A percentile compares a stretch with the other conserved stretches of the same genome.
phyloP scores from a whole-genome alignment of 2,329 filamentous ascomycete species.

The Paraphoma sp. region DNA sequence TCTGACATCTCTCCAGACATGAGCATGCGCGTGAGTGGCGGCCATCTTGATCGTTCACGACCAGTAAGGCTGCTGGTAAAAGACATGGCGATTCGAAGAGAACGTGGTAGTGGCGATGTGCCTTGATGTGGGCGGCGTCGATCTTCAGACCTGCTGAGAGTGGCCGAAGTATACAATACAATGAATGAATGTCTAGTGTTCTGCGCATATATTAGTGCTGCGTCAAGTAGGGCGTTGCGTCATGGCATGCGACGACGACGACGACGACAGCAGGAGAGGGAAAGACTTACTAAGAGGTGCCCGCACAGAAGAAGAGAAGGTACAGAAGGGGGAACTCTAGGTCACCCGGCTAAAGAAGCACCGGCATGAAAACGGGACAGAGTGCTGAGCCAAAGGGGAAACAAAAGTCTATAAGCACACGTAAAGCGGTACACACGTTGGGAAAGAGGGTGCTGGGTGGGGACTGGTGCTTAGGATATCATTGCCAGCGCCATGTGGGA shows the following conservation, averaged over 20 bases:
- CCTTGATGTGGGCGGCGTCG: slow-evolving; percentile 31
- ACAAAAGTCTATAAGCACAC: slow-evolving; percentile 49
- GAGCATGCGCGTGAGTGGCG: slow-evolving; percentile 81
- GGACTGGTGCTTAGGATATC: slow-evolving; percentile 33
- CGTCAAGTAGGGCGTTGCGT: slow-evolving; percentile 3
- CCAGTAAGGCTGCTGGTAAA: slow-evolving; percentile 46
- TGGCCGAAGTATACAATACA: slow-evolving; percentile 33
- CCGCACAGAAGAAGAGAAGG: slow-evolving; percentile 47
- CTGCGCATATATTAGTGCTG: slow-evolving; percentile 1
- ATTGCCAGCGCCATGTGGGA: slow-evolving; percentile 34
- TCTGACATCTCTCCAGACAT: slow-evolving; percentile 83
- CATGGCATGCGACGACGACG: slow-evolving; percentile 8
- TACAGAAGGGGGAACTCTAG: slow-evolving; percentile 28
- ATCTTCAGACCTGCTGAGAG: slow-evolving; percentile 51
- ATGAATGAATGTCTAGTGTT: slow-evolving; percentile 39
- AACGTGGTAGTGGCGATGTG: slow-evolving; percentile 18
- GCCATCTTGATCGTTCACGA: slow-evolving; percentile 78
- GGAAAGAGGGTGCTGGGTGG: slow-evolving; percentile 19
- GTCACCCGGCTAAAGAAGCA: slow-evolving; percentile 47
- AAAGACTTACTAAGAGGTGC: slow-evolving; percentile 46
- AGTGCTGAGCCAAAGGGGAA: slow-evolving; percentile 37
- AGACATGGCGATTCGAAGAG: slow-evolving; percentile 33
- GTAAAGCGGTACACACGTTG: slow-evolving; percentile 18
- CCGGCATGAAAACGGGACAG: slow-evolving; percentile 47
- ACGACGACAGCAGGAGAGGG: not conserved